Conservation (phyloP, 495 filamentous ascomycete species). For the Neurospora discreta region DNA sequence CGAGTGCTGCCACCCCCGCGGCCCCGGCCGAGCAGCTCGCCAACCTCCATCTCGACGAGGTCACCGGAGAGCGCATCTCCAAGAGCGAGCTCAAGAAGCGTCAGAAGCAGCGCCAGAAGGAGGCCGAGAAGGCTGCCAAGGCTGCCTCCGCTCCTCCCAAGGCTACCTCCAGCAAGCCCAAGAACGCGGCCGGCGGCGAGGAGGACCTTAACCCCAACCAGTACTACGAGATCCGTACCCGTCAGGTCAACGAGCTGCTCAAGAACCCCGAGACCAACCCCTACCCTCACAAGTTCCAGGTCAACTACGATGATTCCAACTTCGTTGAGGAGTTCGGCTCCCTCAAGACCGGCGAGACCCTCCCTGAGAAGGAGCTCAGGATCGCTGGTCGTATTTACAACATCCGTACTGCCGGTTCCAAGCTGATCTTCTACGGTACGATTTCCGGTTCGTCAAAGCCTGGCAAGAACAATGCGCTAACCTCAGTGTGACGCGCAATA, state of each 20-base stretch:
- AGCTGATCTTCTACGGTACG: slow-evolving; percentile 73
- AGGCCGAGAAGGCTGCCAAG: slow-evolving; percentile 79
- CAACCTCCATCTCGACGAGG: slow-evolving; percentile 73
- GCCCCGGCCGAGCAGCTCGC: slow-evolving; percentile 46
- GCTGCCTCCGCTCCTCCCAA: slow-evolving; percentile 62
- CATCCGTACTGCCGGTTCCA: slow-evolving; percentile 69
- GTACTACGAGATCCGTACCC: slow-evolving; percentile 92
- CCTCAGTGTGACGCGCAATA: neutral
- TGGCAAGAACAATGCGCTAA: neutral
- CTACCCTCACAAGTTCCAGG: slow-evolving; percentile 95
- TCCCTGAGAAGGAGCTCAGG: slow-evolving; percentile 57
- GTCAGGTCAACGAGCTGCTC: slow-evolving; percentile 73
- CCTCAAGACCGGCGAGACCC: slow-evolving; percentile 77
- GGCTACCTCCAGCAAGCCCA: slow-evolving; percentile 57
- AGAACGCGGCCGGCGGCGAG: slow-evolving; percentile 32
- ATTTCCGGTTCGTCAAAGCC: neutral
- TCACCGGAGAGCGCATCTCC: slow-evolving; percentile 73
- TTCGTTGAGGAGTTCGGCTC: slow-evolving; percentile 63
- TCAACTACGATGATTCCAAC: slow-evolving; percentile 64
- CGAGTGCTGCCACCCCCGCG: slow-evolving; percentile 21
- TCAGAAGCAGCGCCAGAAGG: slow-evolving; percentile 79
- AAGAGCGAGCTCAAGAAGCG: slow-evolving; percentile 93
- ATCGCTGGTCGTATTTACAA: slow-evolving; percentile 82
- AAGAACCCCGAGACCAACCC: slow-evolving; percentile 73
- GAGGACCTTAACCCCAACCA: slow-evolving; percentile 73